phyloP scores from a whole-genome alignment of 177 flowering plant genomes.

The Vitis hybrid region DNA sequence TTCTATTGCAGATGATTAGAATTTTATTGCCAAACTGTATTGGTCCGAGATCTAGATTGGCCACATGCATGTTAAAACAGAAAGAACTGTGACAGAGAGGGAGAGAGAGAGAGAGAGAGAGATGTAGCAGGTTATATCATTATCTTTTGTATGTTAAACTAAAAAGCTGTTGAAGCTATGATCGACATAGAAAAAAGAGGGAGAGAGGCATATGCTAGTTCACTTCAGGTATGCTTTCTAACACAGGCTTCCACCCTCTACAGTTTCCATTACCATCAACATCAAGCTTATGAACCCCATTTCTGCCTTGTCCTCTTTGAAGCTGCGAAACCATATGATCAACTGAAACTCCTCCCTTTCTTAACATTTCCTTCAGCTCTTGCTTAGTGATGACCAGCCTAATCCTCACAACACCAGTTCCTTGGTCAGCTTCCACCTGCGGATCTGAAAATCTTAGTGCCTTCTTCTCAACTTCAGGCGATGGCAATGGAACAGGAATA shows the following conservation, averaged over 20 bases:
- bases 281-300: constrained; percentile 10
- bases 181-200: neutral
- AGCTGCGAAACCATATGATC: constrained; percentile 37
- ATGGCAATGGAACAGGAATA: constrained; percentile 41
- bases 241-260: constrained; percentile 49
- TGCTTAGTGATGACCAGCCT: constrained; percentile 67
- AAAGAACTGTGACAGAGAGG: neutral
- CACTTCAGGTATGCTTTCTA: constrained; percentile 65
- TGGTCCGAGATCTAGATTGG: neutral
- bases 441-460: constrained; percentile 26
- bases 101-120: neutral
- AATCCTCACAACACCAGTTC: constrained; percentile 42
- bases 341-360: constrained; percentile 40
- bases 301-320: constrained; percentile 14
- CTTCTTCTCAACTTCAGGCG: constrained; percentile 16
- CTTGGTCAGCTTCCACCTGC: constrained; percentile 11
- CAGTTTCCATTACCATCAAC: constrained; percentile 12
- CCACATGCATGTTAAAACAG: neutral
- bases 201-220: constrained; percentile 22
- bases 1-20: no score
- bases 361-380: constrained; percentile 57
- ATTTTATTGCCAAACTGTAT: neutral
- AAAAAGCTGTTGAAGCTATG: neutral
- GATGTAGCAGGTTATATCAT: neutral
- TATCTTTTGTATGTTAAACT: neutral